Percentiles rank a stretch among this genome's conserved stretches.
These are phyloP conservation scores for Lactarius vividus DNA, from an alignment of 768 basidiomycete species.

Conservation along the genomic window DNA sequence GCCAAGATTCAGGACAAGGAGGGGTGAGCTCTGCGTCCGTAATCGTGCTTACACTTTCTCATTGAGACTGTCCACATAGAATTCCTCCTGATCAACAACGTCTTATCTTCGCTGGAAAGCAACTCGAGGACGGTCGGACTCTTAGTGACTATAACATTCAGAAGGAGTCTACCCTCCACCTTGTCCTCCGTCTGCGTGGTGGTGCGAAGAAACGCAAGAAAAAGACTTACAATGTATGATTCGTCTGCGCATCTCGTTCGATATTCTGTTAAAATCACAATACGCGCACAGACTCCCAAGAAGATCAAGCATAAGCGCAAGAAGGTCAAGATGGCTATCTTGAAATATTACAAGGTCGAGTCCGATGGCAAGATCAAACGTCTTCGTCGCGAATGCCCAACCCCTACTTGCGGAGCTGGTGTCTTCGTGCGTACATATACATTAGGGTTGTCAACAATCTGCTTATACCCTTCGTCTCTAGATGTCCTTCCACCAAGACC, in stretches of 20 bases:
- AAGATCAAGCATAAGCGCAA: conserved; percentile 36
- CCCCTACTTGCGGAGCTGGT: conserved; percentile 79
- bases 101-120: conserved; percentile 98
- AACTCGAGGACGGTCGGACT: conserved; percentile 98
- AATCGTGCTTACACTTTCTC: conserved; percentile 10
- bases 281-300: conserved; percentile 22
- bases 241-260: background rate
- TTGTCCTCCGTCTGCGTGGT: conserved; percentile 97
- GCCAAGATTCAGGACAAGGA: conserved; percentile 98
- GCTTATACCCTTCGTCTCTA: conserved; percentile 30
- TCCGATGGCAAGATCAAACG: conserved; percentile 99
- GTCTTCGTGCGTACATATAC: conserved; percentile 60
- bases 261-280: background rate
- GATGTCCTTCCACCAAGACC: conserved; percentile 99
- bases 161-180: conserved; percentile 98
- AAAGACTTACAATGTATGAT: conserved; percentile 93
- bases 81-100: conserved; percentile 96
- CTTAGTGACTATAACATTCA: conserved; percentile 97
- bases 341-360: conserved; percentile 94
- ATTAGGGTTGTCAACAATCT: background rate
- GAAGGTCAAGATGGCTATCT: conserved; percentile 99
- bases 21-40: conserved; percentile 59
- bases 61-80: conserved; percentile 37
- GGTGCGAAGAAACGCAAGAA: conserved; percentile 99
- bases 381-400: conserved; percentile 91